Base-by-base conservation (phyloP, 2,329 filamentous ascomycete species). In the Exserohilum rostratum region DNA sequence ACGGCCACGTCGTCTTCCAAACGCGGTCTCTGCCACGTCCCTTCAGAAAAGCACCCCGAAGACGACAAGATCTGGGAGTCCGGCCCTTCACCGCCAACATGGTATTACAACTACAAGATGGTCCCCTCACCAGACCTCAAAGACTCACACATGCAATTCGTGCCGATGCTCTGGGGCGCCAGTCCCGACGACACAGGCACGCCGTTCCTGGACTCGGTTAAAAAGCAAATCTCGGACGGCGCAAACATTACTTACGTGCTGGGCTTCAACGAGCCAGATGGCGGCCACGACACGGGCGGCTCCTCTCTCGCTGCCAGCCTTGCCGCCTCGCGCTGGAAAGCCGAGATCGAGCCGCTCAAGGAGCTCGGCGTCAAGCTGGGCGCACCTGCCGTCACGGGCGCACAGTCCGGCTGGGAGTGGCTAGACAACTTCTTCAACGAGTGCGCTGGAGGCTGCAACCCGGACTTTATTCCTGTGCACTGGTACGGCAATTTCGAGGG, bases 61-160 rank as follows among this genome's bases (percentile, higher is more conserved):
- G 90, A 93, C 75, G 85, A 91, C 76, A 71, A 80, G 42, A 79
- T 89, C 65, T 93, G 89, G 88, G 77, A 48, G n/a, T 80, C 10
- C 5, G 80, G 79, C 33, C 84, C 83, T 15, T 55, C 44, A 1
- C 83, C 86, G 37, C 76, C 93, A 50, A 88, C 86, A 3, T 95
- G 90, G 90, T 95, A 95, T 80, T 95, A 93, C 82, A 93, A 93
- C 78, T 95, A 93, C 74, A 75, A 77, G 22, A 68, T 79, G 17
- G 69, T 73, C 3, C 89, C 90, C 1, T 84, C 86, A 0, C 58
- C 80, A 0, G 77, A 77, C 68, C 61, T 73, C 35, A 67, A 67
- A 38, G 35, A 58, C 51, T n/a, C 53, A 4, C 20, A 45, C 22
- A 85, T 93, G 63, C 82, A 90, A 71, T 95, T 91, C 73, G 86